A percentile compares a stretch with the other conserved stretches of the same genome.
Evolutionary conservation across 2,329 filamentous ascomycete species (phyloP).

Genomic region (Pyrenochaeta sp.): DNA sequence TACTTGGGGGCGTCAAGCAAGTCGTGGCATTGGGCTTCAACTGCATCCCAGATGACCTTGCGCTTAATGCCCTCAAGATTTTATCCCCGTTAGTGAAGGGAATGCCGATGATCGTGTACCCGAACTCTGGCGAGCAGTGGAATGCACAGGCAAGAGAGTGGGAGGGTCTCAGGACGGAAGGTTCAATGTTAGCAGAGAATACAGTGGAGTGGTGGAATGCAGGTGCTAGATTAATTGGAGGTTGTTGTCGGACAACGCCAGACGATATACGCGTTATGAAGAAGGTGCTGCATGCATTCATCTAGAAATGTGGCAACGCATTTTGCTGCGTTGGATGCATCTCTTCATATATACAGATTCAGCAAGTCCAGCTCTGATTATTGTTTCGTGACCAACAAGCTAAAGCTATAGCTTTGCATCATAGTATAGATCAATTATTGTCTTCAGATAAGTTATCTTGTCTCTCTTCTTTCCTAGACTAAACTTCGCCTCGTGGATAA

Average conservation of each 20-base stretch:
- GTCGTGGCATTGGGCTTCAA: conserved; percentile 57
- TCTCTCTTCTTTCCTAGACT: too few species aligned
- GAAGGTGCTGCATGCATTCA: conserved; percentile 25
- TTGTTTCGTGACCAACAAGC: too few species aligned
- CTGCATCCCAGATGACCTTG: conserved; percentile 51
- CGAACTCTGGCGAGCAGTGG: conserved; percentile 59
- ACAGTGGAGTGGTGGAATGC: conserved; percentile 44
- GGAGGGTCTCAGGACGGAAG: conserved; percentile 39
- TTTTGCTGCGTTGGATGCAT: too few species aligned
- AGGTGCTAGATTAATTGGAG: conserved; percentile 56
- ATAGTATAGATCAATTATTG: too few species aligned
- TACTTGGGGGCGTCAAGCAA: conserved; percentile 40
- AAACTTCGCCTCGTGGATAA: too few species aligned
- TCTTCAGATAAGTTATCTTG: too few species aligned
- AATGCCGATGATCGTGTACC: conserved; percentile 51
- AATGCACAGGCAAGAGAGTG: conserved; percentile 52
- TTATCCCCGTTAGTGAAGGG: conserved; percentile 42
- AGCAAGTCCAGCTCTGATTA: too few species aligned
- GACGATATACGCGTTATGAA: conserved; percentile 50
- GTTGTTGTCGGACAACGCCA: conserved; percentile 58
- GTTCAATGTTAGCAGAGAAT: conserved; percentile 33
- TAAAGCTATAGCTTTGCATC: too few species aligned
- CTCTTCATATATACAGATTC: too few species aligned
- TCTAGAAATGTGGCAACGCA: neutral
- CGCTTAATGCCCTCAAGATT: conserved; percentile 42